These are phyloP conservation scores for Sarocladium oryzae DNA, from an alignment of 2,329 filamentous ascomycete genomes.

Conservation along the genomic window DNA sequence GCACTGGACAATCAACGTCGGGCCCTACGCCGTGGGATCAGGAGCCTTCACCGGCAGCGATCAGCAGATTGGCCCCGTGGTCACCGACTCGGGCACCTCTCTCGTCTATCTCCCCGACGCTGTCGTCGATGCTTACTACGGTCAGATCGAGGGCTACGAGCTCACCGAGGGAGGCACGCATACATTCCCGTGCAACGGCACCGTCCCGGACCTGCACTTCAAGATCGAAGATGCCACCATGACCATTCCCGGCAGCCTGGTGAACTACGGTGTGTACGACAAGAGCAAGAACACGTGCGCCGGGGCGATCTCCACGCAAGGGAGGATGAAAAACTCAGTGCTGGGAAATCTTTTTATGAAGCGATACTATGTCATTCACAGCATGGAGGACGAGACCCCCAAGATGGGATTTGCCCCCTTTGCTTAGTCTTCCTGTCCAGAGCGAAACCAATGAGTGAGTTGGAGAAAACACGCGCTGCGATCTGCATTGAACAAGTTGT, in stretches of 20 bases:
- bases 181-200: conserved; percentile 36
- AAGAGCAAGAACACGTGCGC: neutral
- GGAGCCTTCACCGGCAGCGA: conserved; percentile 31
- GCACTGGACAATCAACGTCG: conserved; percentile 47
- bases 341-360: neutral
- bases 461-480: too few relatives aligned
- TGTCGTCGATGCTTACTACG: conserved; percentile 43
- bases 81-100: conserved; percentile 56
- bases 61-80: conserved; percentile 23
- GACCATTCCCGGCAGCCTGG: conserved; percentile 43
- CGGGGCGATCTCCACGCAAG: neutral
- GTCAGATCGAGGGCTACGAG: conserved; percentile 33
- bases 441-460: too few relatives aligned
- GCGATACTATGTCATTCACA: conserved; percentile 1
- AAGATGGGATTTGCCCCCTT: neutral
- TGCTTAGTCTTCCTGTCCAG: too few relatives aligned
- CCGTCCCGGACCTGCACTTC: conserved; percentile 43
- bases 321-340: neutral
- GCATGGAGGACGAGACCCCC: neutral
- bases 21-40: conserved; percentile 17
- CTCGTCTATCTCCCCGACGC: conserved; percentile 51
- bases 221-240: conserved; percentile 52
- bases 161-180: conserved; percentile 30
- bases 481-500: too few relatives aligned
- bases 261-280: conserved; percentile 34